Evolutionary conservation across 495 filamentous ascomycete species (phyloP).

Genomic region (Lophium mytilinum): DNA sequence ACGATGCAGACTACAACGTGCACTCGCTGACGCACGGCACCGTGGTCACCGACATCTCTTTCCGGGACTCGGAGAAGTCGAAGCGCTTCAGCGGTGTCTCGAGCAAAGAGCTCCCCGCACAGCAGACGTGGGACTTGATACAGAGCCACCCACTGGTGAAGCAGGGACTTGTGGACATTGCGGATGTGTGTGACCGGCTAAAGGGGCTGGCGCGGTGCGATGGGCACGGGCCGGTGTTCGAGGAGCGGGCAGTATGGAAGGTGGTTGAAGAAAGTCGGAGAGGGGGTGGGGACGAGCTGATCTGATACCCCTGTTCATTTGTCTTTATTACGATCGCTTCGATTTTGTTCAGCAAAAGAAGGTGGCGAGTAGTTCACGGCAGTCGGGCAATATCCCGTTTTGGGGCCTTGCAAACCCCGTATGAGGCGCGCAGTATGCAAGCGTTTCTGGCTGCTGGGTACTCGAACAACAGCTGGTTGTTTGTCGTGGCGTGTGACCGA

Average conservation of each 20-base stretch:
- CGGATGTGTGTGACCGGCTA: constrained; percentile 63
- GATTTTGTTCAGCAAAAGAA: too few species aligned
- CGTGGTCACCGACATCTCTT: constrained; percentile 36
- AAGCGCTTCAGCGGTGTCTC: too few species aligned
- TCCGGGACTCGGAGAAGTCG: constrained; percentile 43
- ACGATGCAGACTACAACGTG: constrained; percentile 26
- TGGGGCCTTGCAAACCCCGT: too few species aligned
- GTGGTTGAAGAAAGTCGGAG: constrained; percentile 66
- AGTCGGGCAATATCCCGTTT: too few species aligned
- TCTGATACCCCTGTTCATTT: constrained; percentile 10
- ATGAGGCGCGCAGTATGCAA: too few species aligned
- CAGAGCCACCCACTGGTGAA: constrained; percentile 74
- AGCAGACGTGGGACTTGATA: constrained; percentile 86
- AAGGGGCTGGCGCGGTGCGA: constrained; percentile 76
- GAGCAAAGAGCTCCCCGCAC: constrained; percentile 69
- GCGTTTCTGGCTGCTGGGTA: too few species aligned
- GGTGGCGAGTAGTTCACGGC: too few species aligned
- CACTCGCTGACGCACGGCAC: constrained; percentile 54
- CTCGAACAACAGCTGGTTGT: too few species aligned
- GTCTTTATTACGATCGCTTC: too few species aligned
- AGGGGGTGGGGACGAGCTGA: constrained; percentile 33
- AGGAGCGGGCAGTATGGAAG: constrained; percentile 60
- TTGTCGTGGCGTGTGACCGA: too few species aligned
- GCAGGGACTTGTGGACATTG: constrained; percentile 76
- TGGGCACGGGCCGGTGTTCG: constrained; percentile 84